Evolutionary conservation across 257 asterid genomes (phyloP).

Genomic region (Marsdenia floribunda): DNA sequence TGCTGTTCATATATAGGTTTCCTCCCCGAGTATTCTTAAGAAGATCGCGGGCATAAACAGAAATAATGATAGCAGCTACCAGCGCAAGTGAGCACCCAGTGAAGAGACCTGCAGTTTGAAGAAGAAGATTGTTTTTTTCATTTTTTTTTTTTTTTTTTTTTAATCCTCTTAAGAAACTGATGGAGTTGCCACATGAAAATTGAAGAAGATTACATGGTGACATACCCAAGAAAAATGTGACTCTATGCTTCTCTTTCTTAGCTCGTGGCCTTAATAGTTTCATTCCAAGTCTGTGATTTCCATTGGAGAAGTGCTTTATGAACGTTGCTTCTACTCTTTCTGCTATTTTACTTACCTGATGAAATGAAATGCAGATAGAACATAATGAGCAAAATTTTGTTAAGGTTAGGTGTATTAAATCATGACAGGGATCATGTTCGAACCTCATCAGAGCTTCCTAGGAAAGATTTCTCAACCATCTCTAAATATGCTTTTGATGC

Average conservation of each 20-base stretch:
- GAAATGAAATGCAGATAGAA: neutral
- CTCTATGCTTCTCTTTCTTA: conserved; percentile 61
- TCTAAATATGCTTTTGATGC: conserved; percentile 70
- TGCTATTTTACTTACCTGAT: conserved; percentile 49
- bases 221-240: conserved; percentile 70
- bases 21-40: conserved; percentile 33
- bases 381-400: neutral
- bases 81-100: conserved; percentile 74
- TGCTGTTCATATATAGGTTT: conserved; percentile 48
- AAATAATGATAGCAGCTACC: conserved; percentile 33
- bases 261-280: conserved; percentile 47
- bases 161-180: neutral
- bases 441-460: conserved; percentile 82
- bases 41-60: conserved; percentile 47
- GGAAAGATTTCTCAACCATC: conserved; percentile 67
- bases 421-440: conserved; percentile 5
- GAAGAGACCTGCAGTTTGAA: conserved; percentile 46
- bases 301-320: conserved; percentile 73
- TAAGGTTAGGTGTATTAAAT: neutral
- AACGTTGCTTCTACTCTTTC: conserved; percentile 58
- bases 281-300: conserved; percentile 72
- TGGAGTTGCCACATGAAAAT: neutral
- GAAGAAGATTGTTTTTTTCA: no score
- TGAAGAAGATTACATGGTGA: neutral
- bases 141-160: neutral